A percentile compares a stretch with the other conserved stretches of the same genome.
phyloP scores from a whole-genome alignment of 306 rosid genomes.

The Argentina anserina region DNA sequence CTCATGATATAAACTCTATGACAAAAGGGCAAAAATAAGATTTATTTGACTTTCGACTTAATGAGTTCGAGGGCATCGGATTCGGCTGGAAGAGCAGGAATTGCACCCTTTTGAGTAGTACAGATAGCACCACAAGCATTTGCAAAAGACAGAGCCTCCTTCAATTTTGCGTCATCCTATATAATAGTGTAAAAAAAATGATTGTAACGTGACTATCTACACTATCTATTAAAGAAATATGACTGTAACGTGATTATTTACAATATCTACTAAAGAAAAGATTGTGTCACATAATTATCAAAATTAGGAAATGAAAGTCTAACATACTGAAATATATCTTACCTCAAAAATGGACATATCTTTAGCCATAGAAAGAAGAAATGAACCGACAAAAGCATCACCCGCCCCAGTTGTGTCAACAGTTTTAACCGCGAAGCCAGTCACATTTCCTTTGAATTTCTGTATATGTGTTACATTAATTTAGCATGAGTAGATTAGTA shows the following conservation, averaged over 20 bases:
- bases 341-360: constrained; percentile 44
- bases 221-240: not conserved
- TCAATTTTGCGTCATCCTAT: constrained; percentile 51
- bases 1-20: not conserved
- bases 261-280: too few species aligned
- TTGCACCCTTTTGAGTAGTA: constrained; percentile 63
- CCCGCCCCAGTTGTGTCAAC: constrained; percentile 80
- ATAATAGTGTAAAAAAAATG: not conserved
- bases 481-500: not conserved
- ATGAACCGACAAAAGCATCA: constrained; percentile 62
- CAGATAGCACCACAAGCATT: constrained; percentile 70
- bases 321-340: not conserved
- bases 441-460: constrained; percentile 54
- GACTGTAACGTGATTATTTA: too few species aligned
- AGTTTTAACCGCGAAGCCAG: constrained; percentile 46
- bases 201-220: not conserved
- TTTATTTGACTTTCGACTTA: constrained; percentile 28
- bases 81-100: constrained; percentile 63
- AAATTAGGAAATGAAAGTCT: constrained; percentile 2
- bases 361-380: constrained; percentile 41
- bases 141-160: constrained; percentile 48
- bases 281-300: not conserved
- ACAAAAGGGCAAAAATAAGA: not conserved
- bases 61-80: constrained; percentile 38
- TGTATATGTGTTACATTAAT: constrained; percentile 18